phyloP scores from a whole-genome alignment of 352 stramenopile species.

The Thraustochytrium striatum region DNA sequence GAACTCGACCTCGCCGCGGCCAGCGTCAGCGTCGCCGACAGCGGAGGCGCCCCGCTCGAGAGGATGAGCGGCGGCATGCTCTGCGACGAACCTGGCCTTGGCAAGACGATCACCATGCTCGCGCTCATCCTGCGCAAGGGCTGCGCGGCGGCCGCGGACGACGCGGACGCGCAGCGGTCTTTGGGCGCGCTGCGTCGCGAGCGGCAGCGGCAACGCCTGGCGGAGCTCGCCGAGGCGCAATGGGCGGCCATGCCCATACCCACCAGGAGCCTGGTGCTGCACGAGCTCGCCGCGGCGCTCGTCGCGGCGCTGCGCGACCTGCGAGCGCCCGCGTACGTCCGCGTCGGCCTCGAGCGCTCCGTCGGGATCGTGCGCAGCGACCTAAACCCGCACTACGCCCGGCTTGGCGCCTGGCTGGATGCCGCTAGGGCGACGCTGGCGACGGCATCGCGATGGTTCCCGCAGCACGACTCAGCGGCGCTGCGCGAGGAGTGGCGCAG shows the following conservation, averaged over 20 bases:
- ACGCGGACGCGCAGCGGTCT: not conserved
- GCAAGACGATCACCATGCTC: conserved; percentile 75
- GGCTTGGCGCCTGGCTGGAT: not conserved
- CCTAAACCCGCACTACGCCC: not conserved
- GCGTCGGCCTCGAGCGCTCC: not conserved
- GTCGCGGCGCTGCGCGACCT: not conserved
- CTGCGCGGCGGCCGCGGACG: no score
- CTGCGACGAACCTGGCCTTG: conserved; percentile 75
- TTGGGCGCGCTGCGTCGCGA: not conserved
- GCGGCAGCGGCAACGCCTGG: not conserved
- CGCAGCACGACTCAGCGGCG: not conserved
- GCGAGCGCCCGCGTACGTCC: not conserved
- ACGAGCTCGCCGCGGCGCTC: no score
- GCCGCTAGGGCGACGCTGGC: no score
- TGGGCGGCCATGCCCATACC: no score
- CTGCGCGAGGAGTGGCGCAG: not conserved
- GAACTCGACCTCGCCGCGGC: not conserved
- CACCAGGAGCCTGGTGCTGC: no score
- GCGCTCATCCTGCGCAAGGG: conserved; percentile 50
- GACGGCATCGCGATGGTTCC: no score
- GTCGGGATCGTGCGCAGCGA: no score
- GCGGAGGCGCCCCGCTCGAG: not conserved
- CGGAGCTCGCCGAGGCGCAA: not conserved
- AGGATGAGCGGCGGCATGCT: conserved; percentile 61
- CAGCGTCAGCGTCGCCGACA: not conserved